Evolutionary conservation across 495 filamentous ascomycete genomes (phyloP), one percentile per base, ranked within the genome.

Genomic region (Bacidia gigantensis): DNA sequence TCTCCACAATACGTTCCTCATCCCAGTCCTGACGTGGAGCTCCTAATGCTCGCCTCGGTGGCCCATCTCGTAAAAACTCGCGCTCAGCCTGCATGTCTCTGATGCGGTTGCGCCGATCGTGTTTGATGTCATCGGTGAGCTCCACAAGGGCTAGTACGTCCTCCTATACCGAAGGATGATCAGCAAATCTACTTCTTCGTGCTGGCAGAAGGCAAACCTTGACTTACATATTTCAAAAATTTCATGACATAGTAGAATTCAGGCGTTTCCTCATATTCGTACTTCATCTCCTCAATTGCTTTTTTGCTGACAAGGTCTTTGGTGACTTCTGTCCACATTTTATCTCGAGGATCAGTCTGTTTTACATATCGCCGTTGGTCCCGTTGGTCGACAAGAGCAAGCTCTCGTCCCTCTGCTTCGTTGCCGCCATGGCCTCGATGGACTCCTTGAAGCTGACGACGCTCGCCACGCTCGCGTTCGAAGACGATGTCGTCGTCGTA

Each of bases 321-420:
- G 7, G 89, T 94, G 58, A 98, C 89, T 64, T 97, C 92, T 0
- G 92, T 98, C 93, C 93, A 97, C 65, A 94, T 83, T 53, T 84
- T 78, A 45, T 79, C 81, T 49, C 75, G 64, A 18, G 58, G 61
- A 26, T 67, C 60, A 35, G 71, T 69, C 50, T 66, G 50, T 1
- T 60, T 67, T n/a, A 63, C 58, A 20, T 72, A 70, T 21, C 69
- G 67, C 0, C 44, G 44, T 7, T 47, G 22, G 7, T 47, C 44
- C n/a, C 14, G 47, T 35, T 12, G 20, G 46, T 61, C 66, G 58
- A 51, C 53, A 69, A 57, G 41, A 65, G 51, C 40, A 56, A 62
- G 51, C 51, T 21, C 58, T 25, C 18, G 60, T 52, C 10, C 54
- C 50, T 40, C 62, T 63, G 11, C 51, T 41, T 53, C 73, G 55